Base-by-base conservation (phyloP, 345 rosid genomes). In the Arabis alpina region DNA sequence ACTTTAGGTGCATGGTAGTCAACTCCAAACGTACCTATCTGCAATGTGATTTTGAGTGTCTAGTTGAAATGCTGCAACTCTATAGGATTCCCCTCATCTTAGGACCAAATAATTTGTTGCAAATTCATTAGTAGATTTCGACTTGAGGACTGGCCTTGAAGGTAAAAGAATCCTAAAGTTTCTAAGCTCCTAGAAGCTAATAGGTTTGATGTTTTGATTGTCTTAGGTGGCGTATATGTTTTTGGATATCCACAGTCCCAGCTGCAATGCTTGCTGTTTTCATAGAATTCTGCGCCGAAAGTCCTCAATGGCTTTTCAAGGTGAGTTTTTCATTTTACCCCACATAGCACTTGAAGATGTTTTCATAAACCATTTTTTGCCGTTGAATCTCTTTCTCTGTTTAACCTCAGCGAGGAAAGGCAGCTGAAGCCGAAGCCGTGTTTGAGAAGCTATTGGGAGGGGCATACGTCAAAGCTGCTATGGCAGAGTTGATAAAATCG, bases 281-380 rank as follows among this genome's bases (percentile, higher is more conserved):
- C 39, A 86, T 93, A 86, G 83, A 85, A 82, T 82, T 90, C 74
- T 88, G 88, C 55, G 96, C 82, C 40, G 97, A 93, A 81, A 87
- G 97, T 80, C 98, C 98, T 78, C 90, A 88, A 62, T 93, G 98
- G 98, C 98, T 88, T 81, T 85, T 86, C 68, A 93, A 90, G 96
- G 98, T 93, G 23, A 58, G 58, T 43, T 43, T 28, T 67, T 66
- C 47, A 72, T 54, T 44, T 73, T 44, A 49, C 42, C 65, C 45
- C 43, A 25, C 48, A 50, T 75, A 37, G 57, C 66, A 51, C 50
- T 24, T 45, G 27, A 37, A 51, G 13, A 42, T 1, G 1, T 39
- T 56, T 37, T 50, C 55, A 52, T 61, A 60, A 27, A 55, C 45
- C 32, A n/a, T 60, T 6, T 68, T 30, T 62, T 8, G 2, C 37